Evolutionary conservation across 371 early-diverging fungal genomes (phyloP).

Genomic region (Saksenaea oblongispora): DNA sequence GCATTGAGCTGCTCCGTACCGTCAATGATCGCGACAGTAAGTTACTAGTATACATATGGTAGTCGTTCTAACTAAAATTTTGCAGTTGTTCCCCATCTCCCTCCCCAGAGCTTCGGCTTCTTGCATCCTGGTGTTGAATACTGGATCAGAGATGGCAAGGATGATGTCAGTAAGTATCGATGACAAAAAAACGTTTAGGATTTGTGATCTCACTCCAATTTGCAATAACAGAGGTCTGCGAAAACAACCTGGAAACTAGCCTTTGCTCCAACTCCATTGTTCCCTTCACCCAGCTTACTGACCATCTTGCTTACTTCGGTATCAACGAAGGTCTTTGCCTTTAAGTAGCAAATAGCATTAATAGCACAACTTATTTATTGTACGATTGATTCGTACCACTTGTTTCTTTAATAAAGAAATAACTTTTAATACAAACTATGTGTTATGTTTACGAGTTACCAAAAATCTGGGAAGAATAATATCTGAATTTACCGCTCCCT

Average conservation of each 20-base stretch:
- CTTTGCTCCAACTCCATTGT: conserved; percentile 10
- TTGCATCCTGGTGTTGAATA: conserved; percentile 24
- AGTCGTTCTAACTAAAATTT: not conserved
- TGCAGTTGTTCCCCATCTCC: conserved; percentile 15
- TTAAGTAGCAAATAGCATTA: not conserved
- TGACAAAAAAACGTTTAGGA: not conserved
- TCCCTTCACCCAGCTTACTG: conserved; percentile 8
- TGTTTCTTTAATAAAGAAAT: not conserved
- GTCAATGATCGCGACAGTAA: conserved; percentile 25
- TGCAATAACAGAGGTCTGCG: not conserved
- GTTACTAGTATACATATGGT: not conserved
- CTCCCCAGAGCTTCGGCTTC: conserved; percentile 14
- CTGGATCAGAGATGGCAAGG: conserved; percentile 15
- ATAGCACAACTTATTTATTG: not conserved
- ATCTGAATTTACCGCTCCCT: no score
- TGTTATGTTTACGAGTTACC: no score
- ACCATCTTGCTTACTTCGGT: conserved; percentile 15
- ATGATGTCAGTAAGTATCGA: conserved; percentile 10
- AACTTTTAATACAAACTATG: not conserved
- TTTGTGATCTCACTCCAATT: not conserved
- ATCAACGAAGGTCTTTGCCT: conserved; percentile 21
- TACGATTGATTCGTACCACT: conserved; percentile 5
- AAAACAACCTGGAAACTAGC: conserved; percentile 1
- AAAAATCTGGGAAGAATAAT: no score
- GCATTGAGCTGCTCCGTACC: conserved; percentile 11